Conservation (phyloP, 129 eudicot species). For the Flaveria sonorensis region DNA sequence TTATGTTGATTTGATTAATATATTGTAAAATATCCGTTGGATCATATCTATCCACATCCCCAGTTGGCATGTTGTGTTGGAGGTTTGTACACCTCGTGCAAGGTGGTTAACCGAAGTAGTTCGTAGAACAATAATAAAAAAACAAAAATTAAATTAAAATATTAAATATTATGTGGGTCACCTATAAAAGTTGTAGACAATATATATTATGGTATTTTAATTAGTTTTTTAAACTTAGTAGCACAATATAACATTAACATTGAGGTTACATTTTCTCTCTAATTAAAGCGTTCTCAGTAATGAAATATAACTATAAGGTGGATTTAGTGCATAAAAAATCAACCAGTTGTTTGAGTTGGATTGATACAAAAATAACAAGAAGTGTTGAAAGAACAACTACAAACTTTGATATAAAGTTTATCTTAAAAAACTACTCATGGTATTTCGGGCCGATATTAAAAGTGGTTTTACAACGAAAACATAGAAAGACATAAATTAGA, state of each 20-base stretch:
- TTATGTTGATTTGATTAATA: background rate
- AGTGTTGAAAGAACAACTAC: too few relatives aligned
- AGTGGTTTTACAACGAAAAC: too few relatives aligned
- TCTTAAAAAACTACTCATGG: too few relatives aligned
- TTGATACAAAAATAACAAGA: too few relatives aligned
- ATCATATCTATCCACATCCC: background rate
- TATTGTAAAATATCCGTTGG: background rate
- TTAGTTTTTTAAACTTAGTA: background rate
- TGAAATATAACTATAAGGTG: too few relatives aligned
- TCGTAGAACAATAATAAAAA: background rate
- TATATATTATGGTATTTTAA: background rate
- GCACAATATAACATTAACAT: background rate
- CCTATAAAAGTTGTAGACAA: background rate
- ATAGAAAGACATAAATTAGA: too few relatives aligned
- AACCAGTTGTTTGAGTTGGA: too few relatives aligned
- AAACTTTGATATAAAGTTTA: too few relatives aligned
- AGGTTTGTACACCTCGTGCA: background rate
- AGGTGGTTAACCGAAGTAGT: background rate
- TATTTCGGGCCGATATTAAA: too few relatives aligned
- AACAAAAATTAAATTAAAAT: background rate
- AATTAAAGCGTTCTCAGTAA: too few relatives aligned
- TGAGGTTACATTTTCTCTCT: background rate
- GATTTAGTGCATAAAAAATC: too few relatives aligned
- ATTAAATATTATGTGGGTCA: background rate
- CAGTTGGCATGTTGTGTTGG: background rate